These are phyloP conservation scores for Venturiaceae sp. DNA, from an alignment of 2,329 filamentous ascomycete genomes.

Conservation along the genomic window DNA sequence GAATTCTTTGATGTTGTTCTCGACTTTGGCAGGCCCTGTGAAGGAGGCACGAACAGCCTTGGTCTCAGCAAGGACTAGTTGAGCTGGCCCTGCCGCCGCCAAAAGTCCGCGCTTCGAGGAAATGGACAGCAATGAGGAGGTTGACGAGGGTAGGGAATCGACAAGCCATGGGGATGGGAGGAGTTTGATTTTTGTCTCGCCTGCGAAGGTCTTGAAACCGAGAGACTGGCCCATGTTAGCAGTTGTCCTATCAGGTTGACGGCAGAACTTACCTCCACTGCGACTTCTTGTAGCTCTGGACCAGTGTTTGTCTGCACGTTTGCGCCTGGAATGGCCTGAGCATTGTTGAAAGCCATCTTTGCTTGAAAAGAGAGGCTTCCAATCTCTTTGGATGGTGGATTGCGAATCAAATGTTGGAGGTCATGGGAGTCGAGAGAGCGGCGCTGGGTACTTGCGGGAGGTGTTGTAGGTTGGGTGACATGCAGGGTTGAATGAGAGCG, in stretches of 20 bases:
- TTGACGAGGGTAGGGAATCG: constrained; percentile 59
- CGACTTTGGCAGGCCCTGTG: constrained; percentile 41
- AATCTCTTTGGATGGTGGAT: not conserved
- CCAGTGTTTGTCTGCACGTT: constrained; percentile 15
- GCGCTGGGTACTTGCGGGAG: too few relatives aligned
- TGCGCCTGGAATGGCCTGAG: constrained; percentile 29
- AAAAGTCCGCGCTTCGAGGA: constrained; percentile 72
- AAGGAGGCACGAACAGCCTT: constrained; percentile 71
- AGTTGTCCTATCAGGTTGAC: not conserved
- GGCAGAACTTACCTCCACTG: not conserved
- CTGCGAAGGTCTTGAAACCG: constrained; percentile 70
- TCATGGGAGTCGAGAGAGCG: not conserved
- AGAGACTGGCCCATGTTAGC: constrained; percentile 41
- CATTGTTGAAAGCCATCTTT: constrained; percentile 52
- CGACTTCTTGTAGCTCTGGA: constrained; percentile 2
- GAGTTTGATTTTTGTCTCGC: constrained; percentile 72
- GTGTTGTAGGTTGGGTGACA: not conserved
- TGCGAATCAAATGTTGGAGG: not conserved
- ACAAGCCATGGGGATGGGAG: constrained; percentile 69
- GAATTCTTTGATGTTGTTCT: constrained; percentile 60
- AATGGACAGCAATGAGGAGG: constrained; percentile 74
- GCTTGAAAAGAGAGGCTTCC: constrained; percentile 10
- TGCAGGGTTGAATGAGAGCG: not conserved
- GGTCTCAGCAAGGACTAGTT: constrained; percentile 66
- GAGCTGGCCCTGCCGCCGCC: constrained; percentile 78